Evolutionary conservation across 495 filamentous ascomycete species (phyloP), one percentile per base, ranked within the genome.

Genomic region (Chaetomium fimeti): DNA sequence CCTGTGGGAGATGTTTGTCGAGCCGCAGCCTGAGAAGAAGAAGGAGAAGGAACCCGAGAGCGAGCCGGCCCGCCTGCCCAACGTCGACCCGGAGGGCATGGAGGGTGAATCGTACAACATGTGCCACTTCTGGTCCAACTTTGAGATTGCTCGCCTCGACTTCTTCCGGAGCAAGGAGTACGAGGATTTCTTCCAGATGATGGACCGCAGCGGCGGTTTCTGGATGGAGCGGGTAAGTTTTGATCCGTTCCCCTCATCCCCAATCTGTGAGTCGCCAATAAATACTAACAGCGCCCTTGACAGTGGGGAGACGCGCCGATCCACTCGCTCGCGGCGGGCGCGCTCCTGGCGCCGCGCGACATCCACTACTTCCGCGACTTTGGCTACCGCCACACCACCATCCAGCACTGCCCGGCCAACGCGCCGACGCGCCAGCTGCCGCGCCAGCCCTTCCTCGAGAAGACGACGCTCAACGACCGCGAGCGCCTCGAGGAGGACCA

Each of bases 41-140:
- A 40, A 48, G 24, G 90, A 96, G 67, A 91, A 96, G 69, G 89
- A 47, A 76, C 13, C 93, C 40, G 84, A 85, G 70, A 86, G 82
- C 62, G 90, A 58, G 38, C 56, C 38, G 15, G 18, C 29, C 16
- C 40, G 85, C 29, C 74, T 91, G 18, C 87, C 89, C 42, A 90
- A 96, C 53, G 87, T 97, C 51, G 91, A 98, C 73, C 85, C 87
- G 0, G 95, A 98, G 72, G 87, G 88, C 20, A 99, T 99, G 94
- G 95, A 97, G 72, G 90, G 91, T 63, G 94, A 99, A 72, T 89
- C 84, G 67, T 99, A 99, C 81, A 99, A 99, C 81, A 99, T 99
- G 94, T 99, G 94, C 78, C 94, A 99, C 82, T 99, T 98, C 83
- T 99, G 94, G 94, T 96, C 91, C 81, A 99, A 99, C 75, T 99